These are phyloP conservation scores for Trichoderma gracile DNA, from an alignment of 2,329 filamentous ascomycete genomes.

Conservation along the genomic window DNA sequence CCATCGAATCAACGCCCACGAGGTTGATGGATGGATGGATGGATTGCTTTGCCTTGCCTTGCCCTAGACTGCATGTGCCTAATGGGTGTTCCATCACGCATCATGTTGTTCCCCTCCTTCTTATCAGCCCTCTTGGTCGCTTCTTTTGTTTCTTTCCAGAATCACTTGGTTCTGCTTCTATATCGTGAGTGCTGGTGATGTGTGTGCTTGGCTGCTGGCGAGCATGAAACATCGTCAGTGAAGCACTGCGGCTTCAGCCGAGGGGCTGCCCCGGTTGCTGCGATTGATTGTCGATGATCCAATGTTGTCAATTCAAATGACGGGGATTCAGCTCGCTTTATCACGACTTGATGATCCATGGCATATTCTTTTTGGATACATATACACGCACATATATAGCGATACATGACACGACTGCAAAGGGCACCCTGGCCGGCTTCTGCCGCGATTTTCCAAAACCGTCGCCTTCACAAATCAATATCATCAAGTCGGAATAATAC, in stretches of 20 bases:
- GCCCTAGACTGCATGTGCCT: too few relatives aligned
- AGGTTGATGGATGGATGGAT: too few relatives aligned
- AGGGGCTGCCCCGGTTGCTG: not conserved
- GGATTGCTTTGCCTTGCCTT: too few relatives aligned
- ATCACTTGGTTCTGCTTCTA: not conserved
- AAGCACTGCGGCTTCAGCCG: constrained; percentile 12
- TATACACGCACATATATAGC: not conserved
- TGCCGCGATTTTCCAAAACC: not conserved
- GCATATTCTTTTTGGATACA: not conserved
- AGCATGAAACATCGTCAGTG: constrained; percentile 9
- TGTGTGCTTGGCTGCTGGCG: not conserved
- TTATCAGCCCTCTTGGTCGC: not conserved
- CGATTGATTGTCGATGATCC: not conserved
- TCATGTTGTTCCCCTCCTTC: not conserved
- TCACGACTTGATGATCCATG: too few relatives aligned
- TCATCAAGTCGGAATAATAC: not conserved
- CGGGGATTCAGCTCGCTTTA: not conserved
- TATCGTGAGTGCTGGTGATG: too few relatives aligned
- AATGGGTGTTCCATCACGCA: not conserved
- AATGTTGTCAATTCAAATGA: not conserved
- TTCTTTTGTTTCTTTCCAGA: not conserved
- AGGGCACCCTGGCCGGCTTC: not conserved
- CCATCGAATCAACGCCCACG: too few relatives aligned
- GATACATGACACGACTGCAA: not conserved
- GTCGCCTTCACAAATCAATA: too few relatives aligned